phyloP scores from a whole-genome alignment of 2,329 filamentous ascomycete species.

The Apiospora kogelbergensis region DNA sequence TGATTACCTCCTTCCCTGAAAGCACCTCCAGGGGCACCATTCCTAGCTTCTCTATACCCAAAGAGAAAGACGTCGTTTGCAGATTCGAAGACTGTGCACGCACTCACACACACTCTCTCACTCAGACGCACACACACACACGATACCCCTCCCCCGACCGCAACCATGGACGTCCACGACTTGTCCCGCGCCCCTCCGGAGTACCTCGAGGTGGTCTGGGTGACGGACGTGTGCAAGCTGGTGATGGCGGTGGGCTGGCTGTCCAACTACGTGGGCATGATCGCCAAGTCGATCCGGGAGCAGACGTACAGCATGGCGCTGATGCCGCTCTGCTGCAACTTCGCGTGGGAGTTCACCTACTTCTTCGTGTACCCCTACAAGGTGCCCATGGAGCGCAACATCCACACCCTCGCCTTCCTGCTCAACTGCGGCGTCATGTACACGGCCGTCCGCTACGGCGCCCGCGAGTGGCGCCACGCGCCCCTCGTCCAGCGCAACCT shows the following conservation, averaged over 20 bases:
- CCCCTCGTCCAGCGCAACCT: constrained; percentile 5
- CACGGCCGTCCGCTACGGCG: constrained; percentile 6
- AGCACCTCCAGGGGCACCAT: not conserved
- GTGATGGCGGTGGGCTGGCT: not conserved
- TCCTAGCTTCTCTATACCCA: too few species aligned
- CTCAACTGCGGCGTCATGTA: constrained; percentile 10
- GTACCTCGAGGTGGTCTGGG: not conserved
- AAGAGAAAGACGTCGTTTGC: too few species aligned
- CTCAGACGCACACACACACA: not conserved
- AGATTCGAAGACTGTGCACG: too few species aligned
- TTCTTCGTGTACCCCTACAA: not conserved
- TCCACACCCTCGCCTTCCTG: not conserved
- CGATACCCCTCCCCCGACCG: too few species aligned
- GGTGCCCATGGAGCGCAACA: not conserved
- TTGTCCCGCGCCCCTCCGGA: not conserved
- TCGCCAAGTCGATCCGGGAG: not conserved
- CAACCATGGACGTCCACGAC: not conserved
- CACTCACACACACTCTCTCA: not conserved
- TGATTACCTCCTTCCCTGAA: not conserved
- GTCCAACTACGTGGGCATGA: constrained; percentile 8
- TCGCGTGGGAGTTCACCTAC: constrained; percentile 2
- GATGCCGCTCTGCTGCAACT: constrained; percentile 8
- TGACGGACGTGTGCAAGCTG: not conserved
- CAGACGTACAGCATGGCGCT: constrained; percentile 8
- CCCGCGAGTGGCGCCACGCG: constrained; percentile 4